Percentiles rank a stretch among this genome's conserved stretches.
Evolutionary conservation across 2,329 filamentous ascomycete genomes (phyloP).

Genomic region (Gyromitra esculenta): DNA sequence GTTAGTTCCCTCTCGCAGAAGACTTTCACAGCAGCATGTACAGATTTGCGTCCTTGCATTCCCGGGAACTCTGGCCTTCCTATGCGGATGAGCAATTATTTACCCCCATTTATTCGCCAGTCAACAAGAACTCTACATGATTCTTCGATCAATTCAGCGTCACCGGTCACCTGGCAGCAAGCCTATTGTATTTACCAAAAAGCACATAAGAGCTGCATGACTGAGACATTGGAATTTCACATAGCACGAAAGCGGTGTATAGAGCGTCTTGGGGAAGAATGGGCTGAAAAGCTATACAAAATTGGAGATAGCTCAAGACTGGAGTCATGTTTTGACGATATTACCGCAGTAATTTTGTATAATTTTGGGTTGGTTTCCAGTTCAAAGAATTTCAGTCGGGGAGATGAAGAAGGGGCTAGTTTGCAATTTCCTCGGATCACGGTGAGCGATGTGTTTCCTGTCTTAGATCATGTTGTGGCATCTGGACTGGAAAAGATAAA

Average conservation of each 20-base stretch:
- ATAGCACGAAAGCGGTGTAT: background rate
- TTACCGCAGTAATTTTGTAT: background rate
- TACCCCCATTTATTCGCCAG: background rate
- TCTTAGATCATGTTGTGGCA: background rate
- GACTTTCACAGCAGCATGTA: background rate
- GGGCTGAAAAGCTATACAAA: no score
- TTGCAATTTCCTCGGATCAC: background rate
- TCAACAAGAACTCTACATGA: background rate
- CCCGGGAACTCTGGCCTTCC: background rate
- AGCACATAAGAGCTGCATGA: background rate
- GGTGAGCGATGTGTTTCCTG: conserved; percentile 6
- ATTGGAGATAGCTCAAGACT: background rate
- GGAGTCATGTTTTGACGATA: background rate
- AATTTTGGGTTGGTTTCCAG: background rate
- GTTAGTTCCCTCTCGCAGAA: background rate
- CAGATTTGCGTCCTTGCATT: background rate
- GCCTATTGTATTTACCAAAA: background rate
- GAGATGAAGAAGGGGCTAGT: background rate
- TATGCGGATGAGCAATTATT: background rate
- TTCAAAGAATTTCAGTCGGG: background rate
- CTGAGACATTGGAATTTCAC: background rate
- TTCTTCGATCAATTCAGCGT: background rate
- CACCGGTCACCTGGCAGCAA: background rate
- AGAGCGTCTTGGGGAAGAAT: background rate
- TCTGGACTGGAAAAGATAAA: background rate